Evolutionary conservation across 179 eudicot genomes (phyloP).

Genomic region (Carnegiea gigantea): DNA sequence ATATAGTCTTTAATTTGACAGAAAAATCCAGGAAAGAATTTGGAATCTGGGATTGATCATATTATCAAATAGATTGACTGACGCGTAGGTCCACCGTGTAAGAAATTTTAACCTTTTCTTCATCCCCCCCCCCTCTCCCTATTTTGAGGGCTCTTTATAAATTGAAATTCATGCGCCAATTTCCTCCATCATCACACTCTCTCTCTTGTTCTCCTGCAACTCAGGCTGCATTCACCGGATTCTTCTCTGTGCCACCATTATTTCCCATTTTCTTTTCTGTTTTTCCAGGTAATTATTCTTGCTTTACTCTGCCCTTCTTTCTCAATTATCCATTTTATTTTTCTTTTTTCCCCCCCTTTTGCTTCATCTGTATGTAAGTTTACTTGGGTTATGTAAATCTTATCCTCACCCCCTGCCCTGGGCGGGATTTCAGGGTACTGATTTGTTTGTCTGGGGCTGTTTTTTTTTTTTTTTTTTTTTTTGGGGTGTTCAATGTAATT

Average conservation of each 20-base stretch:
- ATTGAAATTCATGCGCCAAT: neutral
- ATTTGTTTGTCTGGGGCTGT: neutral
- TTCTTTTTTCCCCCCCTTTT: neutral
- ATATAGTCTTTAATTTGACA: too few relatives aligned
- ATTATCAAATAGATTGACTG: constrained; percentile 1
- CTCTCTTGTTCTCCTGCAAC: neutral
- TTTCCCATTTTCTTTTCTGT: neutral
- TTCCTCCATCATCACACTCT: neutral
- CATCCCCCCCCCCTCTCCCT: neutral
- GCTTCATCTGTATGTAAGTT: neutral
- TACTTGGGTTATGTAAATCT: neutral
- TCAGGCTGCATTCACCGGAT: neutral
- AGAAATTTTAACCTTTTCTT: constrained; percentile 16
- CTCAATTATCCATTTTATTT: neutral
- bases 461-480: neutral
- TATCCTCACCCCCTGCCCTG: constrained; percentile 1
- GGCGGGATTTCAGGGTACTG: constrained; percentile 7
- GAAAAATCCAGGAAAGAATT: neutral
- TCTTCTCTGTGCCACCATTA: neutral
- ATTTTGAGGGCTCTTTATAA: constrained; percentile 1
- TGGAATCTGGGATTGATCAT: neutral
- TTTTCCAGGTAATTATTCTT: constrained; percentile 6
- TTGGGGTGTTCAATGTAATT: neutral
- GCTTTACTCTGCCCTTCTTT: neutral
- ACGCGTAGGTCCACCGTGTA: constrained; percentile 33